phyloP scores from a whole-genome alignment of 306 rosid genomes.

The Trifolium dubium region DNA sequence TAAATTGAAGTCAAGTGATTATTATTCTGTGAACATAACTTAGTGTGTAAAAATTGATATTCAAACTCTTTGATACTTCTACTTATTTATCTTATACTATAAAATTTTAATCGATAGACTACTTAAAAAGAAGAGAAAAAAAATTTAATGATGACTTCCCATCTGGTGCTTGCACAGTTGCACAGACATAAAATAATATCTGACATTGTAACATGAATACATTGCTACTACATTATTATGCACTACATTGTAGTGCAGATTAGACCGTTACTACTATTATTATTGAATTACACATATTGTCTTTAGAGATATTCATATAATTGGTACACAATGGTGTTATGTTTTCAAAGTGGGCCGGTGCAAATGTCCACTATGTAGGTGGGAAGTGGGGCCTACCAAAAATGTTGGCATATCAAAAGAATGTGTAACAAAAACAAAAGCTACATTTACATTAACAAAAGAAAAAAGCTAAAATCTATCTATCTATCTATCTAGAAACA shows the following conservation, averaged over 20 bases:
- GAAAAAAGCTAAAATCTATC: not conserved
- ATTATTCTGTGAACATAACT: too few relatives aligned
- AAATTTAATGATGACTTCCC: too few relatives aligned
- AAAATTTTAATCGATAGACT: too few relatives aligned
- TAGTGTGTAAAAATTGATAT: too few relatives aligned
- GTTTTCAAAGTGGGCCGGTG: conserved; percentile 33
- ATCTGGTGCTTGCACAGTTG: conserved; percentile 5
- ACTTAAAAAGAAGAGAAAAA: too few relatives aligned
- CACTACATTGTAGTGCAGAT: not conserved
- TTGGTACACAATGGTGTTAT: conserved; percentile 35
- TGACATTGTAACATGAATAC: not conserved
- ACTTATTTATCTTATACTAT: too few relatives aligned
- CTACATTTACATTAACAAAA: not conserved
- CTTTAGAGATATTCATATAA: conserved; percentile 29
- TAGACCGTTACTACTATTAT: conserved; percentile 53
- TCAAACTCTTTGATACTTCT: too few relatives aligned
- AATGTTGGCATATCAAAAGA: conserved; percentile 12
- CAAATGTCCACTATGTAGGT: conserved; percentile 29
- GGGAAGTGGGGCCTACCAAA: conserved; percentile 40
- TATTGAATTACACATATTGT: conserved; percentile 38
- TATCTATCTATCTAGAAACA: conserved; percentile 21
- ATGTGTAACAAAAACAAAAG: not conserved
- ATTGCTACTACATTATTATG: not conserved
- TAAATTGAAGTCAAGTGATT: not conserved
- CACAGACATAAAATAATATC: conserved; percentile 8